phyloP scores from a whole-genome alignment of 106 monocot species.

The Apostasia shenzhenica region DNA sequence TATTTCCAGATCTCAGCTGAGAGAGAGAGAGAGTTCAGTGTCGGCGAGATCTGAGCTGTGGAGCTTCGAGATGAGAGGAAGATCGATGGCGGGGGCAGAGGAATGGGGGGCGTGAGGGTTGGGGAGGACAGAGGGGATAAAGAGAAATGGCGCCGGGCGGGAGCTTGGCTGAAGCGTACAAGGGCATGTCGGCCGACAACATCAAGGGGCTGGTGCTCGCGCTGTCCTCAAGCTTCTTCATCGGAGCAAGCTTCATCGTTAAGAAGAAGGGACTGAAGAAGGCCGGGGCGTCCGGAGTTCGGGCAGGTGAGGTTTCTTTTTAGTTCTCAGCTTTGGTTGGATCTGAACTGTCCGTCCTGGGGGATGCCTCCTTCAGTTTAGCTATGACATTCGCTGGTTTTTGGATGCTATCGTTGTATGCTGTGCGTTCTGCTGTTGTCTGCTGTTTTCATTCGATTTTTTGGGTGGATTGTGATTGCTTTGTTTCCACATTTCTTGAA shows the following conservation, averaged over 20 bases:
- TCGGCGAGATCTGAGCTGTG: conserved; percentile 1
- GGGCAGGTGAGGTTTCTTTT: conserved; percentile 52
- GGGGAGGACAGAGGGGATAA: not conserved
- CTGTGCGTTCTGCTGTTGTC: not conserved
- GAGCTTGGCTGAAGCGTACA: conserved; percentile 21
- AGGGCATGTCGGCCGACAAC: conserved; percentile 64
- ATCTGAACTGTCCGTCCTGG: not conserved
- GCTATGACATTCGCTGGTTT: not conserved
- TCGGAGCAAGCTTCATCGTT: conserved; percentile 69
- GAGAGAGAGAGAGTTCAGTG: not conserved
- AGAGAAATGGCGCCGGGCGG: not conserved
- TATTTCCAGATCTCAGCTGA: not conserved
- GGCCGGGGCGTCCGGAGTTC: conserved; percentile 71
- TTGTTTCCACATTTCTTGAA: too few relatives aligned
- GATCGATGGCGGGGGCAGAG: not conserved
- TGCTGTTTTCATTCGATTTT: conserved; percentile 3
- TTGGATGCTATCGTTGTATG: not conserved
- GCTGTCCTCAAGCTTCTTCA: conserved; percentile 70
- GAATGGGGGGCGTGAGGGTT: not conserved
- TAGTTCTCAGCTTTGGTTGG: not conserved
- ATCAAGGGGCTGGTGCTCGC: conserved; percentile 64
- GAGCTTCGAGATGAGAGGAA: not conserved
- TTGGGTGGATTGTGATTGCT: not conserved
- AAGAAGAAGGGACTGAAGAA: conserved; percentile 89
- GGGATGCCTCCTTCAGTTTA: not conserved